Evolutionary conservation across 257 asterid species (phyloP).

Genomic region (Cruciata laevipes): DNA sequence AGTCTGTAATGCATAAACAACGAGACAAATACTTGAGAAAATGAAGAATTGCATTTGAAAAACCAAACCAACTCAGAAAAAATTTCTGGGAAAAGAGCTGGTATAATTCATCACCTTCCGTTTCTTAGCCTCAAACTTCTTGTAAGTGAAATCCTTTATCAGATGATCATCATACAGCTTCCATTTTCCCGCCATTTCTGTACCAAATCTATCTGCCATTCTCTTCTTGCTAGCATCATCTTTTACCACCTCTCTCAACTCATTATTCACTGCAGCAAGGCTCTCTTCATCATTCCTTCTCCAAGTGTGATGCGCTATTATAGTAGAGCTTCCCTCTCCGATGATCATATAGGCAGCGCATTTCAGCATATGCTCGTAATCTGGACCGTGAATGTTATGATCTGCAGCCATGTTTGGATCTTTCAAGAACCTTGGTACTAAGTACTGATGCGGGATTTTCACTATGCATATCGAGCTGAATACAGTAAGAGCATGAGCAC

Average conservation of each 20-base stretch:
- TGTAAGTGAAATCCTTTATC: slow-evolving; percentile 6
- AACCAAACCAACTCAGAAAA: not conserved
- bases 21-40: not conserved
- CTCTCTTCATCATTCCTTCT: no score
- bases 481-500: no score
- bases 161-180: slow-evolving; percentile 9
- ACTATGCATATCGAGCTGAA: slow-evolving; percentile 1
- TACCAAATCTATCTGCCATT: not conserved
- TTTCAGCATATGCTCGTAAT: not conserved
- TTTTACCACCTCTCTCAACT: not conserved
- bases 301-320: no score
- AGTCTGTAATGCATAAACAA: no score
- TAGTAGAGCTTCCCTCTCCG: no score
- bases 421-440: slow-evolving; percentile 6
- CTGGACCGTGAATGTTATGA: slow-evolving; percentile 14
- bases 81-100: not conserved
- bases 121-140: not conserved
- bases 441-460: slow-evolving; percentile 13
- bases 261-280: not conserved
- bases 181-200: not conserved
- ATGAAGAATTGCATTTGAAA: not conserved
- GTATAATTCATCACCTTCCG: not conserved
- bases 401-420: not conserved
- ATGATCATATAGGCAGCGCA: not conserved
- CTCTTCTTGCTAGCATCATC: not conserved